Evolutionary conservation across 169 alveolate species (phyloP), one percentile per base, ranked within the genome.

Genomic region (Cryptosporidium baileyi): DNA sequence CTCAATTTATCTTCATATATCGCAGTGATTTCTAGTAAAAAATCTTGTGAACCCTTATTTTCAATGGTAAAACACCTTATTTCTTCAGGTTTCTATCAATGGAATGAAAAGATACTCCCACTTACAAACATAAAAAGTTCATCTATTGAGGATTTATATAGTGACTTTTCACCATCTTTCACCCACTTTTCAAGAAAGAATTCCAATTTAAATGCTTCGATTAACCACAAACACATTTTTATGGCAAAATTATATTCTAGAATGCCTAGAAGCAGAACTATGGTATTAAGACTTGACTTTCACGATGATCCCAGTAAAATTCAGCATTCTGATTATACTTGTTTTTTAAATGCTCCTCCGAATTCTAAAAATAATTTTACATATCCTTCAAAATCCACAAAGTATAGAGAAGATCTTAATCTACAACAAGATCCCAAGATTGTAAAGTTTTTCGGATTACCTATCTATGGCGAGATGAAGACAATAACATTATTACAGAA

Each of bases 291-390:
- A 32, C 43, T 74, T n/a, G 85, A 74, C 24, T 74, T 22, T 28
- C 65, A 74, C 26, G 85, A 67, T 34, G 67, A 74, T 40, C 85
- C 67, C 7, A 34, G 85, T 22, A 54, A 13, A 11, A 34, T 9
- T 30, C 85, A 74, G n/a, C 43, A 74, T 59, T 54, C 85, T 11
- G 85, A 74, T 8, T 74, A 54, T 34, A 74, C 85, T 6, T 74
- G 85, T 19, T 74, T 74, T 32, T 54, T 74, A 15, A 74, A 74
- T 34, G 85, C 85, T 30, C 85, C 85, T 7, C 57, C 85, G 9
- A 51, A 51, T 11, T 8, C 1, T 3, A 28, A n/a, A 2, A 67
- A 34, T 9, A 3, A 4, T 11, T 2, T n/a, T 6, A 41, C 15
- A 19, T 54, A 38, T 22, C 67, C 63, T 26, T 52, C 85, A 32